Evolutionary conservation across 2,329 filamentous ascomycete species (phyloP), one percentile per base, ranked within the genome.

Genomic region (Colletotrichum trifolii): DNA sequence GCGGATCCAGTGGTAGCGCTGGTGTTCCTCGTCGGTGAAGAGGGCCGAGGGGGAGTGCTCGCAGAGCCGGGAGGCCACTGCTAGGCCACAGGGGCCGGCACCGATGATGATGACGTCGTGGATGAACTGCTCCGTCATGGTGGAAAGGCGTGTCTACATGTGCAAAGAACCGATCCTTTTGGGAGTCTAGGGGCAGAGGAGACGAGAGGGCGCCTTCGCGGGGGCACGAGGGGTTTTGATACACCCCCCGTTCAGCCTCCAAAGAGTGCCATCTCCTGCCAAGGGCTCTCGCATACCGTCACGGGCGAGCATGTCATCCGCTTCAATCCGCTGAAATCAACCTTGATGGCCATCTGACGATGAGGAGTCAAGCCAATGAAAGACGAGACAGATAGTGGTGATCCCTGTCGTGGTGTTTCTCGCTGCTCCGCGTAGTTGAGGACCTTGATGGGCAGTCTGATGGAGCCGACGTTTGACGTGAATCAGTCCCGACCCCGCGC

Each of bases 21-120:
- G 87, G 71, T 95, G 91, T 72, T 95, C 92, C 69, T 92, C 91
- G 72, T 95, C 91, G 0, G 92, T 94, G 77, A 95, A 95, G 56
- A 94, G 87, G 2, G 92, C 91, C 0, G 90, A 92, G 0, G 92
- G 92, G 0, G 90, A 91, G 59, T 85, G 82, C 76, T 95, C 92
- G 46, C 86, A 84, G 1, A 95, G 83, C 4, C 92, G 85, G 1
- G 91, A 88, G 8, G 92, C 91, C 6, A 91, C 86, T 6, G 90
- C 91, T 4, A 95, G 87, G 5, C 91, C 91, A 68, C 88, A 91
- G 4, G 92, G 91, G 0, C 92, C 92, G 7, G 88, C 91, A 8
- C 92, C 92, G 45, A 94, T 79, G 72, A 93, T 90, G 63, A 92
- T 77, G 8, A 94, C 87, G 72, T 94, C 90, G 75, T 87, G 83